phyloP scores from a whole-genome alignment of 139 green algal species.

The Diplosphaera chodatii region DNA sequence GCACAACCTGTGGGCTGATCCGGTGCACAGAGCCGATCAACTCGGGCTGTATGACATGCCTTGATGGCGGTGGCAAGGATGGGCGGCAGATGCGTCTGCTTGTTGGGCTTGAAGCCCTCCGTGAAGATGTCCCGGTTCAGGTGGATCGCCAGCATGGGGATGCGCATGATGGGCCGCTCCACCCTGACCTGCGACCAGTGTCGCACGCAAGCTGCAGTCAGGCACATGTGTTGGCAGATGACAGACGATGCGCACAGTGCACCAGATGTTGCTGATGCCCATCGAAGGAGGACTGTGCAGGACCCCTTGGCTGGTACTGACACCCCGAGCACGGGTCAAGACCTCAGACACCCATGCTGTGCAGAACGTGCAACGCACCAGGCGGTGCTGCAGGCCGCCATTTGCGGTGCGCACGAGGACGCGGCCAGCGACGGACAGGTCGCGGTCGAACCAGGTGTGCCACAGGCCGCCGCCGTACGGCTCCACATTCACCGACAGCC shows the following conservation, averaged over 20 bases:
- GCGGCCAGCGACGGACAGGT: constrained; percentile 82
- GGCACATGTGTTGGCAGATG: too few species aligned
- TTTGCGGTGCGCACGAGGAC: constrained; percentile 51
- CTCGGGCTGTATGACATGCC: too few species aligned
- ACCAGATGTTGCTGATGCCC: too few species aligned
- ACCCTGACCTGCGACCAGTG: constrained; percentile 61
- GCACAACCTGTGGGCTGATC: too few species aligned
- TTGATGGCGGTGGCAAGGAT: constrained; percentile 70
- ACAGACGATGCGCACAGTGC: too few species aligned
- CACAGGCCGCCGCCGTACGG: constrained; percentile 94
- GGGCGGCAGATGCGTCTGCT: constrained; percentile 78
- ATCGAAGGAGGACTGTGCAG: too few species aligned
- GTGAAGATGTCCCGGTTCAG: constrained; percentile 70
- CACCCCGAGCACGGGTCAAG: too few species aligned
- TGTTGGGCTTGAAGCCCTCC: constrained; percentile 90
- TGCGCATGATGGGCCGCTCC: constrained; percentile 72
- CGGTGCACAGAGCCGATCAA: too few species aligned
- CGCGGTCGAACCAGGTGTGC: constrained; percentile 97
- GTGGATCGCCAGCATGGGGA: constrained; percentile 90
- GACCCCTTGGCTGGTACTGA: too few species aligned
- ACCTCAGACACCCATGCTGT: too few species aligned
- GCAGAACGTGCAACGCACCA: too few species aligned
- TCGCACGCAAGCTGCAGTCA: too few species aligned
- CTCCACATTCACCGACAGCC: constrained; percentile 76
- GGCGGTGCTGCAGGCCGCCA: constrained; percentile 20